Evolutionary conservation across 768 basidiomycete species (phyloP), one percentile per base, ranked within the genome.

Genomic region (Mycena vulgaris): DNA sequence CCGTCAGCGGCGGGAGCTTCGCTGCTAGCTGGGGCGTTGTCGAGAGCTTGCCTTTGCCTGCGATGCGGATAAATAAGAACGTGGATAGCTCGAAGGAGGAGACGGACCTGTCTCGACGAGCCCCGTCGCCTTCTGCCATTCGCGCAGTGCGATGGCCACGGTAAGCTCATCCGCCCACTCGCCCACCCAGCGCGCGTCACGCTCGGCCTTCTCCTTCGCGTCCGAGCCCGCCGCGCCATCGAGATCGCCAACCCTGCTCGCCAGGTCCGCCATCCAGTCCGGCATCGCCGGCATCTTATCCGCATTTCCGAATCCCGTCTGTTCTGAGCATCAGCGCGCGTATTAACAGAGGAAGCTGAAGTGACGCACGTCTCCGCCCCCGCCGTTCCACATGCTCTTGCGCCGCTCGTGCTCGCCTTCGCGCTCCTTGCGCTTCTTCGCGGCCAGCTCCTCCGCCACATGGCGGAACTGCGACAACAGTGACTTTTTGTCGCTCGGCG

Each of bases 101-200:
- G n/a, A 68, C 80, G 47, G 70, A 91, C 96, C 96, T 82, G 93
- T 88, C 75, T 97, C 95, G 4, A 98, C 90, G 11, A 97, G 84
- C 8, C 83, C 83, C n/a, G 94, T 93, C 0, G 96, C 96, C 72
- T 92, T 90, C 48, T 93, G 89, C 94, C 97, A 99, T 71, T 95
- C 89, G 57, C 94, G 88, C 52, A 96, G 83, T 1, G 97, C 93
- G 66, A 98, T 96, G 0, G 96, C 90, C 6, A 99, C 96, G 0
- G 94, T 94, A 27, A 98, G 81, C 49, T 97, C 91, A 76, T 99
- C 98, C 6, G 93, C 90, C 85, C 95, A 97, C 62, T 98, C 96
- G 51, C 92, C 91, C 14, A 94, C 89, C 90, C 93, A 98, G n/a
- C 92, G 89, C 1, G 90, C 84, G 79, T 98, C 96, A 56, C 90